Evolutionary conservation across 768 basidiomycete genomes (phyloP).

Genomic region (Trametes cinnabarina): DNA sequence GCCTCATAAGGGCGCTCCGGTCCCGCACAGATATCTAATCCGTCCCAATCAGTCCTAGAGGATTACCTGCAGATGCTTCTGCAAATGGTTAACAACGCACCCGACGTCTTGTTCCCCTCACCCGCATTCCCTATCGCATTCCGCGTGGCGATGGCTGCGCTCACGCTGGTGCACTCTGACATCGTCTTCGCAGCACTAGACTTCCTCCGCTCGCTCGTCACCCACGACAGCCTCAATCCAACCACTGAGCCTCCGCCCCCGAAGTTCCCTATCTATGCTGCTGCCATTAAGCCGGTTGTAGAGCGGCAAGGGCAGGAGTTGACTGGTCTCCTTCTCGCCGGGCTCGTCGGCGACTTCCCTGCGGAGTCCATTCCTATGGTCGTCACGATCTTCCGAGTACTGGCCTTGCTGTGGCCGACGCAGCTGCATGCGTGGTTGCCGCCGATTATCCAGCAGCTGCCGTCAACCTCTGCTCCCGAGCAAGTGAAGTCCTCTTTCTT

Average conservation of each 20-base stretch:
- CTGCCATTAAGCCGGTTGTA: conserved; percentile 58
- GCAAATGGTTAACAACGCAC: conserved; percentile 62
- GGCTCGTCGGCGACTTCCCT: conserved; percentile 84
- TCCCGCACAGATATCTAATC: not conserved
- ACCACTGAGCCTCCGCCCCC: conserved; percentile 45
- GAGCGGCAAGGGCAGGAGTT: conserved; percentile 74
- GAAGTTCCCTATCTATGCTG: conserved; percentile 61
- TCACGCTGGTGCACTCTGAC: conserved; percentile 81
- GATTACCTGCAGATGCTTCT: conserved; percentile 86
- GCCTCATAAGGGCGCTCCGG: conserved; percentile 31
- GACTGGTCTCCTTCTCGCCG: conserved; percentile 64
- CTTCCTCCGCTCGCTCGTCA: conserved; percentile 70
- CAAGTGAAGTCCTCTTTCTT: conserved; percentile 73
- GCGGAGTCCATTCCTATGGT: conserved; percentile 76
- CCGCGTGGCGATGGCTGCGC: conserved; percentile 69
- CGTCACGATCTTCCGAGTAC: conserved; percentile 71
- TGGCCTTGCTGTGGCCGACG: conserved; percentile 64
- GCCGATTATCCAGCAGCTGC: conserved; percentile 66
- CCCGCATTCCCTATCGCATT: conserved; percentile 76
- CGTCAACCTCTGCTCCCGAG: conserved; percentile 55
- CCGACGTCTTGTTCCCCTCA: conserved; percentile 78
- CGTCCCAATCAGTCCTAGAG: conserved; percentile 70
- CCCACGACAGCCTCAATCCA: conserved; percentile 66
- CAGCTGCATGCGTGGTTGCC: conserved; percentile 75
- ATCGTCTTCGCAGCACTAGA: conserved; percentile 82